Evolutionary conservation across 805 yeast species (phyloP), one percentile per base, ranked within the genome.

Genomic region (Kuraishia floccosa): DNA sequence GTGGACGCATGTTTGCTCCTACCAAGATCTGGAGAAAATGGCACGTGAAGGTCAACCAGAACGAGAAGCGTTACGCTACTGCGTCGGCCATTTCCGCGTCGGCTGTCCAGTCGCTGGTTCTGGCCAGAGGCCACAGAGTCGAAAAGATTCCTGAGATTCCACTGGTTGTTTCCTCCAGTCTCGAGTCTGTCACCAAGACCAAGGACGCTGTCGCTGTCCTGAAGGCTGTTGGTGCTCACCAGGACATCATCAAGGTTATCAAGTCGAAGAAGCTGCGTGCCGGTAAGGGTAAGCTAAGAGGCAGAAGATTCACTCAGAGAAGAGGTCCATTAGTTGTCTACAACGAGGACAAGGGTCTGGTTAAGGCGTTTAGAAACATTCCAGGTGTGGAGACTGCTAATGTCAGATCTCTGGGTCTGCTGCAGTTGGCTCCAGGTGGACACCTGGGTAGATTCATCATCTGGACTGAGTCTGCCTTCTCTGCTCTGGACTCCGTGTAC

Each of bases 1-100:
- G 96, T 68, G 98, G 98, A 76, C 94, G 98, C 73, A 91, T 91
- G 97, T 91, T 91, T 63, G 96, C 98, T 69, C 98, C 98, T 68
- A 91, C 98, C 70, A 91, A 91, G 80, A 87, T 94, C 70, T 91
- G 98, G 98, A 86, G 98, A 83, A 89, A 79, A 75, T 91, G 98
- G 98, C 94, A 91, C 86, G 94, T 91, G 60, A 91, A 87, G 81
- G 95, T 91, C 61, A 91, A 91, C 95, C 96, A 86, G 71, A 89
- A 89, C 85, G 95, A 91, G 76, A 89, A 89, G 81, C 87, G 97
- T 72, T 91, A 87, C 71, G 98, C 98, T 50, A 89, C 97, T 54
- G 97, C 96, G 60, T 89, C 98, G 51, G 98, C 97, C 58, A 84
- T 91, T 59, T 97, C 98, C 63, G 98, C 98, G 52, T 75, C 97